Evolutionary conservation across 1,139 yeast genomes (phyloP).

Genomic region (Arxiozyma slooffiae): DNA sequence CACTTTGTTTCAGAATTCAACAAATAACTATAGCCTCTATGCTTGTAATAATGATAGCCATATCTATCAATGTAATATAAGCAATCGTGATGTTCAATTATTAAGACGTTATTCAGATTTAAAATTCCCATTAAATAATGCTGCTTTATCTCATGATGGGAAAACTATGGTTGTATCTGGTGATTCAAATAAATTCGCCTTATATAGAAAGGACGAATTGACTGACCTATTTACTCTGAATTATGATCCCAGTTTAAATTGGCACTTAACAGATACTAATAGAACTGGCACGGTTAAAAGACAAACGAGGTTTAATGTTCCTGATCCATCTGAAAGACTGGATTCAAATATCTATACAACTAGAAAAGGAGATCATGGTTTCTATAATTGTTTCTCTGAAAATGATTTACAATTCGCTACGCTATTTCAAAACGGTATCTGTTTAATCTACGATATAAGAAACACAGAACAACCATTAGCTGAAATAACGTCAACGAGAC

Average conservation of each 20-base stretch:
- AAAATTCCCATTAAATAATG: slow-evolving; percentile 48
- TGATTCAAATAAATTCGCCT: slow-evolving; percentile 44
- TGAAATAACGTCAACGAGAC: slow-evolving; percentile 51
- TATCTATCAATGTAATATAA: slow-evolving; percentile 55
- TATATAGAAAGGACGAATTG: slow-evolving; percentile 37
- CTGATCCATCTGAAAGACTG: slow-evolving; percentile 21
- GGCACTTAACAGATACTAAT: slow-evolving; percentile 7
- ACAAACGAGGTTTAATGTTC: slow-evolving; percentile 24
- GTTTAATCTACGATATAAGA: slow-evolving; percentile 67
- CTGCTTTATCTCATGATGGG: slow-evolving; percentile 50
- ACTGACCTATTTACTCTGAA: slow-evolving; percentile 22
- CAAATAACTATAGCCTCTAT: slow-evolving; percentile 40
- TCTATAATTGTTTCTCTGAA: slow-evolving; percentile 69
- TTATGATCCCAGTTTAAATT: slow-evolving; percentile 18
- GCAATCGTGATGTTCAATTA: slow-evolving; percentile 36
- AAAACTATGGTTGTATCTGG: slow-evolving; percentile 50
- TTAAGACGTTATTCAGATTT: slow-evolving; percentile 36
- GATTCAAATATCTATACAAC: slow-evolving; percentile 39
- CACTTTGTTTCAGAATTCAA: slow-evolving; percentile 32
- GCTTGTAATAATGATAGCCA: slow-evolving; percentile 77
- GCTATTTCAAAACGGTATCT: slow-evolving; percentile 77
- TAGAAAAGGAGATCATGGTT: slow-evolving; percentile 62
- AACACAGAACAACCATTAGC: slow-evolving; percentile 44
- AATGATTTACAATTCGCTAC: slow-evolving; percentile 67
- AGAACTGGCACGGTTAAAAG: slow-evolving; percentile 9